A percentile compares a stretch with the other conserved stretches of the same genome.
Conservation (phyloP, 257 asterid genomes). For the Nicotiana attenuata region DNA sequence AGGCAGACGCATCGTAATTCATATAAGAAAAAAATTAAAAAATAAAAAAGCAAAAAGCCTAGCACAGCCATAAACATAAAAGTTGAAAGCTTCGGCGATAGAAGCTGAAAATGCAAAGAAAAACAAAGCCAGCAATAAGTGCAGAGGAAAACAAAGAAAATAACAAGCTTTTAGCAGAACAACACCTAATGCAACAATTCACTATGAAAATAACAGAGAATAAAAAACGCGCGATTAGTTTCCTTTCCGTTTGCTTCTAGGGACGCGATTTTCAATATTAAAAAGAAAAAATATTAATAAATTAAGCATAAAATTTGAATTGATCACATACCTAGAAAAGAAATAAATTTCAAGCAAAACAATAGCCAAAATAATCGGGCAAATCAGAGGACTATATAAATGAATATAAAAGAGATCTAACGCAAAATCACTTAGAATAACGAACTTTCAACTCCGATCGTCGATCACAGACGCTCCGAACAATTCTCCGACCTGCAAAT, state of each 20-base stretch:
- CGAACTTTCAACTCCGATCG: slow-evolving; percentile 14
- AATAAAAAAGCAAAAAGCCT: too few relatives aligned
- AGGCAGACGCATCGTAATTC: background rate
- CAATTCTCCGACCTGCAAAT: background rate
- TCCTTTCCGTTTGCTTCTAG: too few relatives aligned
- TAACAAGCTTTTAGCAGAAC: too few relatives aligned
- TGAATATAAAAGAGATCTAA: background rate
- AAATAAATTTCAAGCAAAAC: background rate
- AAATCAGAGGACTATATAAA: background rate
- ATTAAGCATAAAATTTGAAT: background rate
- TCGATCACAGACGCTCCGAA: background rate
- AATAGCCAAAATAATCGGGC: background rate
- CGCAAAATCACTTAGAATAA: background rate
- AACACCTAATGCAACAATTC: background rate
- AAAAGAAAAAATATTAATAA: too few relatives aligned
- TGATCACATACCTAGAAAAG: background rate
- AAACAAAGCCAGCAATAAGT: background rate
- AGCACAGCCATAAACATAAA: background rate
- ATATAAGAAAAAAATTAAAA: background rate
- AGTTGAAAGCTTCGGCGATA: background rate
- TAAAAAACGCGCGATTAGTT: background rate
- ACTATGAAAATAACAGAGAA: background rate
- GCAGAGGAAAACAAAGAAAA: background rate
- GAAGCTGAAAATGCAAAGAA: background rate
- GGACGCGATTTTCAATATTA: too few relatives aligned